Evolutionary conservation across 805 yeast genomes (phyloP).

Genomic region (Monosporozyma yasuniensis): DNA sequence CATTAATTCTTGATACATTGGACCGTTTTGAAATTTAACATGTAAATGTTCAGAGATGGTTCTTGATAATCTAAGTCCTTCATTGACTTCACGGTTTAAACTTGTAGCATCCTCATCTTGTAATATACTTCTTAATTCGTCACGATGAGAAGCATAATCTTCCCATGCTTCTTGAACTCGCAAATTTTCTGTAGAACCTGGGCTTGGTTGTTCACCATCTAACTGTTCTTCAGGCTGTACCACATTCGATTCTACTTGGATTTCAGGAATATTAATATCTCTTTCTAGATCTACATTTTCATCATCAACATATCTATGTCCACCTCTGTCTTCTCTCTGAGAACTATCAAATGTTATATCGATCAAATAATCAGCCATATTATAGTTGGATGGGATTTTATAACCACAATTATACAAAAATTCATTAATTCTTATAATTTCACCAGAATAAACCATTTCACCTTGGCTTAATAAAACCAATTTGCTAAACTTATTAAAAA

Average conservation of each 20-base stretch:
- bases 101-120: constrained; percentile 14
- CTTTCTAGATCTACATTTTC: constrained; percentile 1
- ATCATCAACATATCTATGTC: background rate
- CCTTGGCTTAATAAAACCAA: constrained; percentile 78
- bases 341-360: constrained; percentile 69
- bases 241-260: background rate
- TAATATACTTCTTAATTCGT: constrained; percentile 41
- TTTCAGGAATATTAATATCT: constrained; percentile 1
- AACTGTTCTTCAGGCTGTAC: background rate
- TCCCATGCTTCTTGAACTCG: constrained; percentile 66
- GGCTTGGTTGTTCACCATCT: background rate
- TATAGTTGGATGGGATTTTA: constrained; percentile 80
- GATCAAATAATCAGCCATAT: constrained; percentile 86
- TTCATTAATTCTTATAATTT: constrained; percentile 62
- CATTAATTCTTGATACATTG: constrained; percentile 22
- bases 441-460: constrained; percentile 78
- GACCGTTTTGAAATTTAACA: constrained; percentile 29
- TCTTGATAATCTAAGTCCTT: background rate
- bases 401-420: constrained; percentile 71
- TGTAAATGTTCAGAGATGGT: constrained; percentile 13
- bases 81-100: constrained; percentile 6
- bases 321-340: constrained; percentile 4
- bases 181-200: constrained; percentile 35
- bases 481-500: constrained; percentile 83
- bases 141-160: constrained; percentile 73